These are phyloP conservation scores for Lyophyllum semitale DNA, from an alignment of 768 basidiomycete genomes.

Conservation along the genomic window DNA sequence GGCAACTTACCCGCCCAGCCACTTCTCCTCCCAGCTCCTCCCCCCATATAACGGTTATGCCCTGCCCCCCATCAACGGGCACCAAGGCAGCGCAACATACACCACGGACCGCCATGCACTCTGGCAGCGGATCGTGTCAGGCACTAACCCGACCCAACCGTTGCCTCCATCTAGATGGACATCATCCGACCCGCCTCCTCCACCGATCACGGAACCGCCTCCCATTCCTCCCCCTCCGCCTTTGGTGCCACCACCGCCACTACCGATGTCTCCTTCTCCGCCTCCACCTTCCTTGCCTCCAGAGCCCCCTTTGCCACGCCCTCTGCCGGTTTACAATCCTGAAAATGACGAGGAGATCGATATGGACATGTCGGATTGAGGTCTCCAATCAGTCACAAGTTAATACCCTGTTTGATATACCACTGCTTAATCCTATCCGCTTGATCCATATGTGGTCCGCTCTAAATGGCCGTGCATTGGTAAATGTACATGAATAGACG, in stretches of 20 bases:
- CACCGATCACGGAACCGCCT: conserved; percentile 28
- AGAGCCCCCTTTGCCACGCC: background rate
- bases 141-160: conserved; percentile 21
- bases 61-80: conserved; percentile 33
- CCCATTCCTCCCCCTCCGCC: conserved; percentile 34
- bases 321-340: background rate
- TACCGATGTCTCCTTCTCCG: too few relatives aligned
- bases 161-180: conserved; percentile 4
- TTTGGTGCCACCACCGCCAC: conserved; percentile 8
- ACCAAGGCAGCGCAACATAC: conserved; percentile 23
- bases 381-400: background rate
- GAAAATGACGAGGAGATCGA: conserved; percentile 19
- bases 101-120: conserved; percentile 41
- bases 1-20: conserved; percentile 61
- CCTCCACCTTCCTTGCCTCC: conserved; percentile 26
- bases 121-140: conserved; percentile 39
- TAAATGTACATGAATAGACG: too few relatives aligned
- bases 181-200: conserved; percentile 1
- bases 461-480: too few relatives aligned
- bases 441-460: too few relatives aligned
- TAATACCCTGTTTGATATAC: background rate
- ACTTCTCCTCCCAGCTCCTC: conserved; percentile 60
- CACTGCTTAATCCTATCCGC: too few relatives aligned
- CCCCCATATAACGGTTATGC: conserved; percentile 47
- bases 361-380: conserved; percentile 36